Evolutionary conservation across 2,329 filamentous ascomycete genomes (phyloP), one percentile per base, ranked within the genome.

Genomic region (Thielaviopsis euricoi): DNA sequence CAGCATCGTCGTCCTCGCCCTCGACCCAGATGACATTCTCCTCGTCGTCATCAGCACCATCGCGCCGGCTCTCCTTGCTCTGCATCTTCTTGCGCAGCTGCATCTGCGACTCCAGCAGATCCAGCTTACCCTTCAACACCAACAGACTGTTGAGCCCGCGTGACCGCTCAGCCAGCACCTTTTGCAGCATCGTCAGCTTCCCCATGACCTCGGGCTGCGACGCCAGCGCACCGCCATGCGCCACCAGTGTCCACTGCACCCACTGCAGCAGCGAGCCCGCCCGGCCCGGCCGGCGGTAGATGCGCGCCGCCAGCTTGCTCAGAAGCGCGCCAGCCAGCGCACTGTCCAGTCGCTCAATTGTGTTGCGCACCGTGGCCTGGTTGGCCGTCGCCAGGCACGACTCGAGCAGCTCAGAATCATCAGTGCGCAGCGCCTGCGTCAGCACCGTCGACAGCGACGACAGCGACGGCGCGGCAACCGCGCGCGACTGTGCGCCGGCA

Each of bases 161-260:
- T 37, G 89, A 85, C 49, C 93, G 83, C 71, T 95, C 88, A 62
- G 89, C 85, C 60, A 97, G 80, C 19, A 97, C 91, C 67, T 86
- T 85, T 69, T 91, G 87, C 57, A 98, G 76, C 48, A 86, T 83
- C 53, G 80, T 77, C 60, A 98, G 79, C 67, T 85, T 84, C 66
- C 84, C 83, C 64, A 93, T 78, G 43, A 95, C 77, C 62, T 90
- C 85, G n/a, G 87, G 82, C 68, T 95, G 88, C 33, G 85, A 85
- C 12, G 90, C 88, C 55, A 98, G 76, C 56, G 90, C 90, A 63
- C 91, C 93, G 63, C 93, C 93, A 67, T 98, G 93, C 1, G 87
- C 85, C 37, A 96, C 82, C 57, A 96, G 80, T 1, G 89, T 91
- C 88, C 89, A 95, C 71, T 96, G 90, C 50, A 97, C 86, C 90